These are phyloP conservation scores for Emergomyces africanus DNA, from an alignment of 2,329 filamentous ascomycete species.

Conservation along the genomic window DNA sequence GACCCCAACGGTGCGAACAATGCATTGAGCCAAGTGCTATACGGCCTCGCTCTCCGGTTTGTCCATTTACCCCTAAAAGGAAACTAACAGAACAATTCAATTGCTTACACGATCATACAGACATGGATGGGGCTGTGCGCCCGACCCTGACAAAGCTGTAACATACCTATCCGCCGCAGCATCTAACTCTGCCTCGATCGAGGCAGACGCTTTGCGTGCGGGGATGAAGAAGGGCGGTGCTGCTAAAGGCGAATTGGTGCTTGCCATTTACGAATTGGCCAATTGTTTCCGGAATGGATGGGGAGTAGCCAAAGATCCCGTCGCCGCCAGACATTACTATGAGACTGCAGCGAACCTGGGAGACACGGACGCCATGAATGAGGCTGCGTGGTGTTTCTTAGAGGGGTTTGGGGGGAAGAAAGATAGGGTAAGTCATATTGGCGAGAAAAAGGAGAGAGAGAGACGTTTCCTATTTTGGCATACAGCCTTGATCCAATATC, in stretches of 20 bases:
- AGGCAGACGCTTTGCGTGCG: constrained; percentile 70
- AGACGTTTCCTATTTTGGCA: not conserved
- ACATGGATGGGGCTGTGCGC: constrained; percentile 82
- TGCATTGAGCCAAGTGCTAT: constrained; percentile 87
- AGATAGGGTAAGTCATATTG: constrained; percentile 67
- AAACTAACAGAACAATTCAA: constrained; percentile 3
- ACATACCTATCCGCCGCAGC: constrained; percentile 79
- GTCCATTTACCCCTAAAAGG: constrained; percentile 19
- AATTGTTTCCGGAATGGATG: constrained; percentile 78
- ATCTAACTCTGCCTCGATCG: constrained; percentile 76
- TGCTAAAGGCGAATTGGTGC: constrained; percentile 88
- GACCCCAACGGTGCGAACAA: constrained; percentile 79
- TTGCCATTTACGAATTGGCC: constrained; percentile 84
- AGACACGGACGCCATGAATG: constrained; percentile 96
- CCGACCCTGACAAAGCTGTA: constrained; percentile 60
- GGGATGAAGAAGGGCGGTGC: constrained; percentile 88
- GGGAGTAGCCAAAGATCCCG: constrained; percentile 75
- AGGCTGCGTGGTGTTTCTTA: constrained; percentile 88
- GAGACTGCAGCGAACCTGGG: constrained; percentile 94
- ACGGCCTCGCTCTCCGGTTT: constrained; percentile 78
- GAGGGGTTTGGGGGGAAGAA: constrained; percentile 97
- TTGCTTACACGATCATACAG: constrained; percentile 34
- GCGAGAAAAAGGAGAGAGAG: not conserved
- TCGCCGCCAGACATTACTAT: constrained; percentile 84
- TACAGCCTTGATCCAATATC: not conserved